Evolutionary conservation across 345 rosid genomes (phyloP).

Genomic region (Pistacia atlantica): DNA sequence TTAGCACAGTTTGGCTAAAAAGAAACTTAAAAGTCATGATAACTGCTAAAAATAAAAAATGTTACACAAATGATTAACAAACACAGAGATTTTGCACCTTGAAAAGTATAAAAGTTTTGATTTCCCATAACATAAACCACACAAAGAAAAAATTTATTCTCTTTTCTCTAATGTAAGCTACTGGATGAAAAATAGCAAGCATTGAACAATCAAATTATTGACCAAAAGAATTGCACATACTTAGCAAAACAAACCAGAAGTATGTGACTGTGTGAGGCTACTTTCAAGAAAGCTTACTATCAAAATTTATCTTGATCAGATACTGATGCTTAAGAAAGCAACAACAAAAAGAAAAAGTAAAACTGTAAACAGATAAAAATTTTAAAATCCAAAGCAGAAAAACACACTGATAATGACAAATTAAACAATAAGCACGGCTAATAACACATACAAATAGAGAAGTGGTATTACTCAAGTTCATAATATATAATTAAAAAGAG

Average conservation of each 20-base stretch:
- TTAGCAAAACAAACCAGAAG: not conserved
- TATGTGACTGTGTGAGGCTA: not conserved
- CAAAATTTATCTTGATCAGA: not conserved
- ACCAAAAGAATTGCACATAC: not conserved
- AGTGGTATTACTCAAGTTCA: not conserved
- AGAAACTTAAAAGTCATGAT: conserved; percentile 1
- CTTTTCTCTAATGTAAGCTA: not conserved
- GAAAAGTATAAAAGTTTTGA: not conserved
- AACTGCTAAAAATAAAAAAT: not conserved
- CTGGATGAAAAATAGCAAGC: not conserved
- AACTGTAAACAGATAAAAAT: not conserved
- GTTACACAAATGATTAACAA: not conserved
- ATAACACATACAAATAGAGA: not conserved
- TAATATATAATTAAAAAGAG: not conserved
- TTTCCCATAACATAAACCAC: not conserved
- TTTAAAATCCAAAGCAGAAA: not conserved
- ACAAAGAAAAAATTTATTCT: not conserved
- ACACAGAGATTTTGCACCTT: not conserved
- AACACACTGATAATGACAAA: not conserved
- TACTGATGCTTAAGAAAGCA: not conserved
- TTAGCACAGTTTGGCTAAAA: not conserved
- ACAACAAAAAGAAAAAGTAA: not conserved
- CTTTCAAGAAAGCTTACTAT: not conserved
- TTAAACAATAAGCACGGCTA: not conserved
- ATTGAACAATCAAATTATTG: not conserved